These are phyloP conservation scores for Neospora caninum DNA, from an alignment of 169 alveolate genomes.

Conservation along the genomic window DNA sequence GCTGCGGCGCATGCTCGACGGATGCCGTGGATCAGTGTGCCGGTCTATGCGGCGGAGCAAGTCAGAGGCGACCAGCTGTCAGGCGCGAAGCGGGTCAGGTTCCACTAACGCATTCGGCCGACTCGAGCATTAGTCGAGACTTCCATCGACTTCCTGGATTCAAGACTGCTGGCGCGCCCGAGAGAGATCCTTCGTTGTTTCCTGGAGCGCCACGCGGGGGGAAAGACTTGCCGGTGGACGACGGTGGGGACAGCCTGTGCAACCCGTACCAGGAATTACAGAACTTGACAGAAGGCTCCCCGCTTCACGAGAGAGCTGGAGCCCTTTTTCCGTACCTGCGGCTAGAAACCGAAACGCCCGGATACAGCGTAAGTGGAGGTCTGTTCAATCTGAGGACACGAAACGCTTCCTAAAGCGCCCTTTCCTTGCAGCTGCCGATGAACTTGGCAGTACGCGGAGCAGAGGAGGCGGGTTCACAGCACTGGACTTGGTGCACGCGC, in stretches of 20 bases:
- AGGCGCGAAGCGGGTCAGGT: background rate
- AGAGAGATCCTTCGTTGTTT: background rate
- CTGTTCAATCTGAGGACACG: too few relatives aligned
- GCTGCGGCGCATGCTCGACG: background rate
- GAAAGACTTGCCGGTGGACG: background rate
- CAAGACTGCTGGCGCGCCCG: background rate
- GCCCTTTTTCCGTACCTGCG: background rate
- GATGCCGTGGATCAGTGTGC: background rate
- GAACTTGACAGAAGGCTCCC: background rate
- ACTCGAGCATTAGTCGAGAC: background rate
- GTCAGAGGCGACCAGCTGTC: background rate
- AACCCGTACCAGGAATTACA: constrained; percentile 40
- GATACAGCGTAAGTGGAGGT: background rate
- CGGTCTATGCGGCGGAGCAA: background rate
- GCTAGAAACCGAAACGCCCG: background rate
- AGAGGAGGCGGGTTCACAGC: too few relatives aligned
- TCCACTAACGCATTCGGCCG: background rate
- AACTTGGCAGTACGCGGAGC: too few relatives aligned
- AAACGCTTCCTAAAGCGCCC: too few relatives aligned
- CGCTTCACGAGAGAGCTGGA: background rate
- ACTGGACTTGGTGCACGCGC: too few relatives aligned
- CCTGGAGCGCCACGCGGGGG: background rate
- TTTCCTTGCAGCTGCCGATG: too few relatives aligned
- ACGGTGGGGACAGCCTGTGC: constrained; percentile 23
- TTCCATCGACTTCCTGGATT: background rate